Percentiles rank a stretch among this genome's conserved stretches.
phyloP scores from a whole-genome alignment of 176 grass and related monocot species.

The Dendrocalamus sinicus region DNA sequence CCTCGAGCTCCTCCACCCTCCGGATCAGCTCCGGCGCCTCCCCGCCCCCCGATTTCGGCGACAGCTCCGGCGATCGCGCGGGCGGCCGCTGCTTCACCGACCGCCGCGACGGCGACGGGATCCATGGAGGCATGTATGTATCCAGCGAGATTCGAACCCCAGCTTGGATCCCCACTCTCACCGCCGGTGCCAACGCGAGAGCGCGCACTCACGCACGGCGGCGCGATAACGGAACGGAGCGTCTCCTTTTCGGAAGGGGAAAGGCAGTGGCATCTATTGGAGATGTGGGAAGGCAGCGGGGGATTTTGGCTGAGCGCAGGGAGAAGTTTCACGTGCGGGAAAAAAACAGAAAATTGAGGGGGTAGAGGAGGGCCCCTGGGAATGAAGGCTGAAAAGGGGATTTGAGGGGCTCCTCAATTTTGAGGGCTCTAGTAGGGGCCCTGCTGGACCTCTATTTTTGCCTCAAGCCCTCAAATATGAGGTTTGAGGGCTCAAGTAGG shows the following conservation, averaged over 20 bases:
- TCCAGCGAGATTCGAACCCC: neutral
- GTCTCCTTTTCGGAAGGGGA: neutral
- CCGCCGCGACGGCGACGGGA: constrained; percentile 42
- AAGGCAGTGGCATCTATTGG: constrained; percentile 46
- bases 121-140: constrained; percentile 59
- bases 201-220: neutral
- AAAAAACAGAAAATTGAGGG: too few relatives aligned
- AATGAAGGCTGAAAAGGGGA: too few relatives aligned
- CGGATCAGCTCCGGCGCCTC: constrained; percentile 36
- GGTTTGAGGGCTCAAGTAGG: too few relatives aligned
- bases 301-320: too few relatives aligned
- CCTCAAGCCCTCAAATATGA: too few relatives aligned
- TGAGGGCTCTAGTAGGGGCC: too few relatives aligned
- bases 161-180: neutral
- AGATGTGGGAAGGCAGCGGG: too few relatives aligned
- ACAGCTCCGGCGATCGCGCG: constrained; percentile 45
- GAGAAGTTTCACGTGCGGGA: too few relatives aligned
- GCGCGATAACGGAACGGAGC: constrained; percentile 1
- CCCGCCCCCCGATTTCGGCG: constrained; percentile 28
- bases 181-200: neutral
- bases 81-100: constrained; percentile 49
- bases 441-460: too few relatives aligned
- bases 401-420: too few relatives aligned
- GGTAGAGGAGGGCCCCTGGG: too few relatives aligned
- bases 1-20: constrained; percentile 49